Percentiles rank a stretch among this genome's conserved stretches.
Evolutionary conservation across 164 flowering plant genomes (phyloP).

Genomic region (Buxus sempervirens): DNA sequence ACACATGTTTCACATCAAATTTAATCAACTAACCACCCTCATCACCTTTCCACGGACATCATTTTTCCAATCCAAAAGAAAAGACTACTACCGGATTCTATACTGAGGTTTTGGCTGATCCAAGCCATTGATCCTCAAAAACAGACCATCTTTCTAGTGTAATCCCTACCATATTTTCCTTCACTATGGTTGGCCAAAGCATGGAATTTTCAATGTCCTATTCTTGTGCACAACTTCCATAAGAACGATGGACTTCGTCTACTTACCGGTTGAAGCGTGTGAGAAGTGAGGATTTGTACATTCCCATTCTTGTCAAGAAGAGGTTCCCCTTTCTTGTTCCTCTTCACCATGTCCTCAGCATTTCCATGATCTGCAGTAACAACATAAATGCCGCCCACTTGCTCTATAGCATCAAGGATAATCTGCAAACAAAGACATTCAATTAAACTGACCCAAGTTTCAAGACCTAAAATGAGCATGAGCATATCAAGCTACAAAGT

Average conservation of each 20-base stretch:
- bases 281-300: conserved; percentile 88
- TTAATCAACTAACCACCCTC: no score
- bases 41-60: not conserved
- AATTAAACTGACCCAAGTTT: not conserved
- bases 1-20: not conserved
- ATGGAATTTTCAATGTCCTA: not conserved
- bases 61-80: not conserved
- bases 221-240: not conserved
- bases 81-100: no score
- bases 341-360: conserved; percentile 99
- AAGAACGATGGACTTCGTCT: not conserved
- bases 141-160: not conserved
- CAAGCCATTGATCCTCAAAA: no score
- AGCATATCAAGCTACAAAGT: no score
- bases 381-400: conserved; percentile 90
- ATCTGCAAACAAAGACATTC: conserved; percentile 45
- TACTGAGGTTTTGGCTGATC: not conserved
- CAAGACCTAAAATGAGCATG: no score
- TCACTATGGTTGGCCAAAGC: no score
- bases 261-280: conserved; percentile 90
- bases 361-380: conserved; percentile 98
- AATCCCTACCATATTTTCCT: no score
- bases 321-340: conserved; percentile 81
- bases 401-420: conserved; percentile 86
- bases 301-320: conserved; percentile 75